Conservation (phyloP, 441 rosid species). For the Biscutella laevigata region DNA sequence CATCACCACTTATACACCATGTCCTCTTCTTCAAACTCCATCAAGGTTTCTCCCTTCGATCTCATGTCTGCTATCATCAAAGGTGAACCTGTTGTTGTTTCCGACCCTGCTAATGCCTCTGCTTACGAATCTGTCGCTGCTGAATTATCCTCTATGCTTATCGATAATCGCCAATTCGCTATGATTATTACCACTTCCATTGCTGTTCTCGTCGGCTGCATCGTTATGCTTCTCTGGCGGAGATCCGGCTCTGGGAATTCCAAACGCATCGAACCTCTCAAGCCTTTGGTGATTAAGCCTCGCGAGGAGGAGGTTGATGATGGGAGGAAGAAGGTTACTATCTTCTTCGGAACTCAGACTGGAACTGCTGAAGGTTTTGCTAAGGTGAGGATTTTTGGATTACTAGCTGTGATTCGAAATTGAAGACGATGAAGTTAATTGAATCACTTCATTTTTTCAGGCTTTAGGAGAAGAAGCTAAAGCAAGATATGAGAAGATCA, state of each 20-base stretch:
- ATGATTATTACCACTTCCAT: slow-evolving; percentile 70
- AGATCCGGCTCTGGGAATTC: slow-evolving; percentile 45
- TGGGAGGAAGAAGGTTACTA: slow-evolving; percentile 62
- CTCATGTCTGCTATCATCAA: slow-evolving; percentile 72
- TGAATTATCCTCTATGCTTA: slow-evolving; percentile 48
- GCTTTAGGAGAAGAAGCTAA: slow-evolving; percentile 88
- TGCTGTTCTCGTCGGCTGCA: slow-evolving; percentile 79
- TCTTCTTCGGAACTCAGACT: slow-evolving; percentile 90
- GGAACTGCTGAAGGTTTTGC: slow-evolving; percentile 99
- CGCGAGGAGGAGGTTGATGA: slow-evolving; percentile 56
- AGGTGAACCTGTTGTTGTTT: slow-evolving; percentile 33
- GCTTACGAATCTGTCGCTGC: slow-evolving; percentile 34
- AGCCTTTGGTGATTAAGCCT: slow-evolving; percentile 47
- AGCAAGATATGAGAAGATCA: slow-evolving; percentile 75
- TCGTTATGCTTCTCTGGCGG: slow-evolving; percentile 57
- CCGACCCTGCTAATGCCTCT: slow-evolving; percentile 53
- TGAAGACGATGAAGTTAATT: background rate
- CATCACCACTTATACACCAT: slow-evolving; percentile 24
- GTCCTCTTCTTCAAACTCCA: slow-evolving; percentile 26
- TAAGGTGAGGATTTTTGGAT: slow-evolving; percentile 37
- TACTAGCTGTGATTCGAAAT: background rate
- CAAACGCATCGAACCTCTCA: slow-evolving; percentile 39
- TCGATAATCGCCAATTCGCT: slow-evolving; percentile 62
- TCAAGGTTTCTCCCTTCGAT: slow-evolving; percentile 64
- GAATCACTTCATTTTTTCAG: slow-evolving; percentile 19